phyloP scores from a whole-genome alignment of 2,329 filamentous ascomycete genomes.

The Verticillium klebahnii region DNA sequence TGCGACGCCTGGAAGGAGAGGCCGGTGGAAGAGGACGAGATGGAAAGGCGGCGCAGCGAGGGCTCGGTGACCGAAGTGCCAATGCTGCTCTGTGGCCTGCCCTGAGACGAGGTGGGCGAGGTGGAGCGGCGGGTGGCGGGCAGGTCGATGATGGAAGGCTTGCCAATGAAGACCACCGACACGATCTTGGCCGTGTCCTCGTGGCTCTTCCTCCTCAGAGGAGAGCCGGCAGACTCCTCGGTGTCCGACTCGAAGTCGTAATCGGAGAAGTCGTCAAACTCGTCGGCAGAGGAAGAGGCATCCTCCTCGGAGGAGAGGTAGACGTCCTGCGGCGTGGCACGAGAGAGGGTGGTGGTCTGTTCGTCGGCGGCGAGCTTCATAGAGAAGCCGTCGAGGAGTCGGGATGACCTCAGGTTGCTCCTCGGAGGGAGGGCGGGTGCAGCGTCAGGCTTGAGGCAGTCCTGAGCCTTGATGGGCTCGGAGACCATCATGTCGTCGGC shows the following conservation, averaged over 20 bases:
- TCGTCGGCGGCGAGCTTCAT: conserved; percentile 26
- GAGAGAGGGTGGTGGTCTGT: conserved; percentile 23
- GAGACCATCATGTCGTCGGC: conserved; percentile 12
- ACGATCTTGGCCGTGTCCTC: conserved; percentile 55
- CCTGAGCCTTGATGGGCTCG: conserved; percentile 12
- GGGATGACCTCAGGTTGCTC: conserved; percentile 44
- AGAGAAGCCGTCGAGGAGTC: conserved; percentile 31
- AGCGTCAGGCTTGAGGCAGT: conserved; percentile 12
- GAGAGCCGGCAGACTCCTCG: conserved; percentile 22
- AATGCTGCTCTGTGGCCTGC: conserved; percentile 17
- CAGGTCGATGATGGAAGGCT: conserved; percentile 54
- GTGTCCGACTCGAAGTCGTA: conserved; percentile 39
- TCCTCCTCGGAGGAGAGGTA: conserved; percentile 66
- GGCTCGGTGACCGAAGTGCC: conserved; percentile 22
- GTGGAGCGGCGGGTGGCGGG: conserved; percentile 30
- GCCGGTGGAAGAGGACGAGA: conserved; percentile 27
- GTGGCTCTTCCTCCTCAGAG: conserved; percentile 34
- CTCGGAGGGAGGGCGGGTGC: conserved; percentile 45
- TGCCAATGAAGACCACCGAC: conserved; percentile 55
- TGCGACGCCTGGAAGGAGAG: conserved; percentile 22
- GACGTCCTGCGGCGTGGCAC: conserved; percentile 49
- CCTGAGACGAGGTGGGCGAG: conserved; percentile 33
- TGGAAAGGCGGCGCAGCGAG: conserved; percentile 24
- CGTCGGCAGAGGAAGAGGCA: conserved; percentile 56
- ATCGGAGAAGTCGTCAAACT: conserved; percentile 56